Evolutionary conservation across 768 basidiomycete species (phyloP).

Genomic region (Termitomyces sp.): DNA sequence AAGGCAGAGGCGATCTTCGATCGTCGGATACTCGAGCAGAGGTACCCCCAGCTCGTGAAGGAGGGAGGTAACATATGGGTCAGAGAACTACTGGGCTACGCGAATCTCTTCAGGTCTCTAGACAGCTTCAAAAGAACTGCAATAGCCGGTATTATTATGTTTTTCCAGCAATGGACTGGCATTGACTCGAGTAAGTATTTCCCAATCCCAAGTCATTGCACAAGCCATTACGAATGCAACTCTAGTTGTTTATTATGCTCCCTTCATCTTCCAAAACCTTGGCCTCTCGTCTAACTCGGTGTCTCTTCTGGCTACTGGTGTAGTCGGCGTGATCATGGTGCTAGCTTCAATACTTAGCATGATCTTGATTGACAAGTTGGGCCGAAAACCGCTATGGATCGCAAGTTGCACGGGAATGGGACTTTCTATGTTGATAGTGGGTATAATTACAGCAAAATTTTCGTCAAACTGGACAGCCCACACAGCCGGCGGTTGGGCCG

Average conservation of each 20-base stretch:
- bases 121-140: conserved; percentile 18
- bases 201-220: conserved; percentile 7
- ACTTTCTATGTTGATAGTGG: conserved; percentile 20
- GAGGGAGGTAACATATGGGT: conserved; percentile 17
- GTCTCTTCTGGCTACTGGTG: conserved; percentile 40
- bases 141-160: conserved; percentile 19
- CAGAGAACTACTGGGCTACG: conserved; percentile 17
- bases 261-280: conserved; percentile 37
- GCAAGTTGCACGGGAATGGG: conserved; percentile 35
- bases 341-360: conserved; percentile 36
- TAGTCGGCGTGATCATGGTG: conserved; percentile 31
- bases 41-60: conserved; percentile 17
- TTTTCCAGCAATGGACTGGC: conserved; percentile 24
- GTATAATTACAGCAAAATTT: conserved; percentile 16
- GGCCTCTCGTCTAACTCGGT: conserved; percentile 39
- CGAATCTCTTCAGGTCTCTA: conserved; percentile 17
- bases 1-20: conserved; percentile 18
- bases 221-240: neutral
- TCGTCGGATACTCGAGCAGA: conserved; percentile 22
- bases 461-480: conserved; percentile 22
- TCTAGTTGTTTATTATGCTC: conserved; percentile 21
- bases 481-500: conserved; percentile 26
- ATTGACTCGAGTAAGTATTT: conserved; percentile 23
- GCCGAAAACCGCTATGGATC: conserved; percentile 39
- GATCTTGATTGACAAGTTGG: conserved; percentile 35